Base-by-base conservation (phyloP, 306 rosid genomes). In the Pueraria montana region DNA sequence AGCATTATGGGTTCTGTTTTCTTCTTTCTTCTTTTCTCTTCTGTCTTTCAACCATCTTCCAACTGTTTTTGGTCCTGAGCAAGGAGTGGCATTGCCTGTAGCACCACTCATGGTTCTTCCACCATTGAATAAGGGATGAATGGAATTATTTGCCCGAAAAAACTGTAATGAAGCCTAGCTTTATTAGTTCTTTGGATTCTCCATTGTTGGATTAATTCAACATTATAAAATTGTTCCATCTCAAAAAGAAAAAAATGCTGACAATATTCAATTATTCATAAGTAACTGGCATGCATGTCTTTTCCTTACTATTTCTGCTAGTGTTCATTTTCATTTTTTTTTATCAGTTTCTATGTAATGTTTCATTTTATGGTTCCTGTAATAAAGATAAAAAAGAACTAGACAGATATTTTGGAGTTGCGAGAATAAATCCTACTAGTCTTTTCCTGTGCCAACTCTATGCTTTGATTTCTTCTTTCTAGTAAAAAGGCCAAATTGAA, bases 11-110 rank as follows among this genome's bases (percentile, higher is more conserved):
- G 89, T 91, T 83, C 99, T 91, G 59, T 67, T 91, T 79, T 96
- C 99, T 85, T 96, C 99, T 80, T 90, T 96, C 89, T 94, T 96
- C 87, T 87, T 92, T 85, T 96, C 99, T 76, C 90, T 94, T 86
- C 99, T 89, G 11, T 96, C 99, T 80, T 94, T 96, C 82, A 96
- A 83, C 99, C 99, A 96, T 77, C 98, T 96, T 82, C 98, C 98
- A 14, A 96, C 99, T 40, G 99, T 96, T 84, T 96, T 96, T 24
- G 96, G 83, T 30, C 94, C 98, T 0, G 91, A 86, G 9, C 77
- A 62, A 4, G 96, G 89, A 18, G 91, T 80, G 24, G 80, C 86
- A 43, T 32, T 85, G 43, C 83, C 89, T 40, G 67, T 88, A 30
- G 82, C 94, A 14, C 89, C 78, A 74, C 97, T 85, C 82, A 80